Evolutionary conservation across 495 filamentous ascomycete genomes (phyloP).

Genomic region (Hypoxylon fragiforme): DNA sequence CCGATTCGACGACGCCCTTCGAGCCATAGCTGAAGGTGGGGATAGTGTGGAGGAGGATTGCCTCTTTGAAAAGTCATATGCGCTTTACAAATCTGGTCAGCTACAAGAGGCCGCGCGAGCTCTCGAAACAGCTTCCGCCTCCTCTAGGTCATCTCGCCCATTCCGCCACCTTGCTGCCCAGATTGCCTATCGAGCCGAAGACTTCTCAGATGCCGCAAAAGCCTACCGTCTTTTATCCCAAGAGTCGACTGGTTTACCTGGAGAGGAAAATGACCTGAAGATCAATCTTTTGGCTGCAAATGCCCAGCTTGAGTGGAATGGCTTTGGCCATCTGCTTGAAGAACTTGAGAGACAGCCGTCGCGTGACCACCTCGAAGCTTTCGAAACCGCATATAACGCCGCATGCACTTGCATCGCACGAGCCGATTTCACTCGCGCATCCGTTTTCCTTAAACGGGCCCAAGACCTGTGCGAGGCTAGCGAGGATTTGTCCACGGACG

Average conservation of each 20-base stretch:
- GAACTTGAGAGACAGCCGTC: constrained; percentile 55
- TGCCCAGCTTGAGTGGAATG: constrained; percentile 87
- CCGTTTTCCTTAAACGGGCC: constrained; percentile 79
- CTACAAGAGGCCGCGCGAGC: constrained; percentile 71
- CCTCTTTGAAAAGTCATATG: constrained; percentile 82
- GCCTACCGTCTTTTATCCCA: constrained; percentile 67
- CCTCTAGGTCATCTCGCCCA: constrained; percentile 53
- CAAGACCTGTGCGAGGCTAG: constrained; percentile 83
- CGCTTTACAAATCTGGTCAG: constrained; percentile 82
- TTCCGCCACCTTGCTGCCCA: constrained; percentile 86
- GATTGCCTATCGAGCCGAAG: constrained; percentile 81
- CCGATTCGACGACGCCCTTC: constrained; percentile 86
- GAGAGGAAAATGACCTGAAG: constrained; percentile 81
- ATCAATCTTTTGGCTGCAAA: constrained; percentile 82
- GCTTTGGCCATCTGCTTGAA: constrained; percentile 46
- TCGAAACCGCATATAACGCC: constrained; percentile 92
- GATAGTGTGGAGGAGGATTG: constrained; percentile 67
- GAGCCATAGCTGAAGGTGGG: constrained; percentile 71
- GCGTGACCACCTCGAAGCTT: constrained; percentile 82
- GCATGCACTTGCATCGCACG: constrained; percentile 84
- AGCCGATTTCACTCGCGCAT: constrained; percentile 73
- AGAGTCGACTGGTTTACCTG: constrained; percentile 49
- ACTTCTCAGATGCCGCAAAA: constrained; percentile 70
- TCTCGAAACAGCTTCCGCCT: constrained; percentile 44
- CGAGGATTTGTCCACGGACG: constrained; percentile 81